Conservation (phyloP, 768 basidiomycete genomes). For the Mycena rosella region DNA sequence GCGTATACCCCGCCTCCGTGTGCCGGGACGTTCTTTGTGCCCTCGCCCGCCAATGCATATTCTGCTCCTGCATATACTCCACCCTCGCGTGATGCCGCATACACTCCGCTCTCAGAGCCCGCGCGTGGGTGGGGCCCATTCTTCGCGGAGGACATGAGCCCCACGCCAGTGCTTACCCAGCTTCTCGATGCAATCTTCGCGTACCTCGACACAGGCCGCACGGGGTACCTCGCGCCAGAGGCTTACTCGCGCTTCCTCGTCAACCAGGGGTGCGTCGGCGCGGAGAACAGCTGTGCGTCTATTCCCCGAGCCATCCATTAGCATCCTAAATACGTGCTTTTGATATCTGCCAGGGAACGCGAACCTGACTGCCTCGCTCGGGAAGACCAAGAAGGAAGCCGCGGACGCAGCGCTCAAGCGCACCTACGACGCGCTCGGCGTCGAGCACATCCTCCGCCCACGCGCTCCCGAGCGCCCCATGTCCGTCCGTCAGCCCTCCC, state of each 20-base stretch:
- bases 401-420: conserved; percentile 33
- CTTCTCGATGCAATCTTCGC: conserved; percentile 31
- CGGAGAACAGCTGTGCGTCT: conserved; percentile 32
- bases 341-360: too few species aligned
- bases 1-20: background rate
- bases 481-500: too few species aligned
- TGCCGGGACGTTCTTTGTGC: too few species aligned
- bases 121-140: conserved; percentile 31
- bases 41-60: too few species aligned
- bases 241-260: conserved; percentile 33
- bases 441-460: conserved; percentile 33
- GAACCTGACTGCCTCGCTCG: conserved; percentile 10
- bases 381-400: conserved; percentile 27
- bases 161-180: conserved; percentile 5
- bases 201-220: conserved; percentile 28
- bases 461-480: too few species aligned
- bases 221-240: conserved; percentile 30
- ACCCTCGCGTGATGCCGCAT: background rate
- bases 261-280: conserved; percentile 28
- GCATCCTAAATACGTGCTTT: too few species aligned
- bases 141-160: conserved; percentile 23
- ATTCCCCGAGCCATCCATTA: too few species aligned
- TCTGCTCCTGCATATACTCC: too few species aligned
- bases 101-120: background rate
- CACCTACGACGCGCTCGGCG: conserved; percentile 32